These are phyloP conservation scores for Voacanga thouarsii DNA, from an alignment of 257 asterid genomes.

Conservation along the genomic window DNA sequence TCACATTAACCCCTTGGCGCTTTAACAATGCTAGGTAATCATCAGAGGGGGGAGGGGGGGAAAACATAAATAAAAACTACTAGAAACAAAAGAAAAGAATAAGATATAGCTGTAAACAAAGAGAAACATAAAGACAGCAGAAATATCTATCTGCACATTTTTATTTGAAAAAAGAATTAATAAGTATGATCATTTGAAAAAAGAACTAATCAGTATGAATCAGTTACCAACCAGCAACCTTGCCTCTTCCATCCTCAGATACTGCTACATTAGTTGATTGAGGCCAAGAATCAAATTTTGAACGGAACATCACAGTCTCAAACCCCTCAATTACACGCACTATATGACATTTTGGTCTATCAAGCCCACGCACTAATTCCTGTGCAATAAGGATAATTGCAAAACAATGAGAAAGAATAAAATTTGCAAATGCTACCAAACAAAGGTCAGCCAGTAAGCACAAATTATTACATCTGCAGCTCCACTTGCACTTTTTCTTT, in stretches of 20 bases:
- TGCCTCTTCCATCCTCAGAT: conserved; percentile 95
- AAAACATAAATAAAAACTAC: conserved; percentile 13
- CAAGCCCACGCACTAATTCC: conserved; percentile 64
- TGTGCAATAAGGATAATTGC: conserved; percentile 23
- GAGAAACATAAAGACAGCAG: not conserved
- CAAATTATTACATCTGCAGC: conserved; percentile 69
- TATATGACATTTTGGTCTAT: conserved; percentile 61
- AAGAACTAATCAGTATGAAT: conserved; percentile 15
- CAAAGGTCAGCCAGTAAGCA: conserved; percentile 24
- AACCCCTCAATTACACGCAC: conserved; percentile 92
- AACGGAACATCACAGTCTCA: conserved; percentile 82
- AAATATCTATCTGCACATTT: not conserved
- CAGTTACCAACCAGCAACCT: conserved; percentile 86
- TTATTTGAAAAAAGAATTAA: conserved; percentile 13
- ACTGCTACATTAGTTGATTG: conserved; percentile 64
- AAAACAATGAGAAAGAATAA: conserved; percentile 19
- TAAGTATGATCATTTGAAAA: conserved; percentile 11
- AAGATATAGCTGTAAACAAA: conserved; percentile 3
- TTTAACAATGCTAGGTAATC: conserved; percentile 74
- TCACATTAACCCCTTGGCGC: conserved; percentile 94
- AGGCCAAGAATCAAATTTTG: conserved; percentile 89
- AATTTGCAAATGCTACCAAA: conserved; percentile 16
- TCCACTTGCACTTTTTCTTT: conserved; percentile 84
- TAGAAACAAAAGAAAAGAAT: conserved; percentile 6
- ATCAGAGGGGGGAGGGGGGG: no score